A percentile compares a stretch with the other conserved stretches of the same genome.
Conservation (phyloP, 2,329 filamentous ascomycete species). For the Trichoderma citrinoviride region DNA sequence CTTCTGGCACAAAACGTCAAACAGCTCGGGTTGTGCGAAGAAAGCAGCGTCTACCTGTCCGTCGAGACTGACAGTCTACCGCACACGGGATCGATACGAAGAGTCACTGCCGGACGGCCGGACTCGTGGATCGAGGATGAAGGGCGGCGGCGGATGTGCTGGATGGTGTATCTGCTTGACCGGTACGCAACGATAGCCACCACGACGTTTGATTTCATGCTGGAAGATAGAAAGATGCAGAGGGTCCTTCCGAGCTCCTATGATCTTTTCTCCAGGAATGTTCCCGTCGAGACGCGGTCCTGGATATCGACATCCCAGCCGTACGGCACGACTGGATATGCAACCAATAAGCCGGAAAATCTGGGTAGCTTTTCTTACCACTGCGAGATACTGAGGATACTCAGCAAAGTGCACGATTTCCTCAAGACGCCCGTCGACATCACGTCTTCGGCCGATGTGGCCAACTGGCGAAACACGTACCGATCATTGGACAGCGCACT, state of each 20-base stretch:
- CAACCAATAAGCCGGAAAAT: constrained; percentile 42
- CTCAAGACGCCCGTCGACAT: constrained; percentile 42
- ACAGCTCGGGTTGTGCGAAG: constrained; percentile 41
- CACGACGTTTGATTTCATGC: constrained; percentile 42
- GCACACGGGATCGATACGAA: constrained; percentile 36
- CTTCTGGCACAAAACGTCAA: constrained; percentile 40
- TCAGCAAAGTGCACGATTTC: constrained; percentile 45
- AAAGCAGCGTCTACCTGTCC: constrained; percentile 39
- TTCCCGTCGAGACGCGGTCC: constrained; percentile 43
- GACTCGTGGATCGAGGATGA: constrained; percentile 47
- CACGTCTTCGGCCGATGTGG: constrained; percentile 39
- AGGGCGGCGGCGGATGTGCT: constrained; percentile 41
- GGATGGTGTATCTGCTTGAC: constrained; percentile 47
- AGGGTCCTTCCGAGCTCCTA: constrained; percentile 44
- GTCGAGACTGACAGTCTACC: constrained; percentile 35
- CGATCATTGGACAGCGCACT: constrained; percentile 40
- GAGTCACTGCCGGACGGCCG: constrained; percentile 37
- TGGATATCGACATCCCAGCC: constrained; percentile 30
- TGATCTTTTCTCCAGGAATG: constrained; percentile 44
- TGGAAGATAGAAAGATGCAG: constrained; percentile 41
- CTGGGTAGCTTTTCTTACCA: constrained; percentile 47
- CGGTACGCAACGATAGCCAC: constrained; percentile 45
- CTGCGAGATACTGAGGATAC: constrained; percentile 44
- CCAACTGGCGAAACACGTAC: constrained; percentile 43
- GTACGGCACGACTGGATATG: constrained; percentile 29